phyloP scores from a whole-genome alignment of 2,329 filamentous ascomycete species.

The Aciculosporium take region DNA sequence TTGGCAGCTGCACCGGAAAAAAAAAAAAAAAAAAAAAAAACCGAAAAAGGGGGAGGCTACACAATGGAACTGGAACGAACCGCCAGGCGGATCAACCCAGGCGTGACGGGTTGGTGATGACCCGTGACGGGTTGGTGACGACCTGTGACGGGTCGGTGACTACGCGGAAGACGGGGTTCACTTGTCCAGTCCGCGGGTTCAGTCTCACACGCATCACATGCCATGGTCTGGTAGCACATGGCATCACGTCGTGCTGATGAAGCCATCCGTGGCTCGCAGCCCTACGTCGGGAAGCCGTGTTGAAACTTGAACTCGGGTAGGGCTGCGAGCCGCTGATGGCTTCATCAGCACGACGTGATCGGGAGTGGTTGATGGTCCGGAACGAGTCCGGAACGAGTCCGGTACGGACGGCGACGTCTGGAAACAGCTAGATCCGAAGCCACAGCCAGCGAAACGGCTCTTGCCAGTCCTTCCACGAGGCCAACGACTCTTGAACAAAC shows the following conservation, averaged over 20 bases:
- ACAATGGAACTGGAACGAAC: no score
- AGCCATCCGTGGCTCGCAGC: neutral
- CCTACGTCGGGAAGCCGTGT: neutral
- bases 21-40: neutral
- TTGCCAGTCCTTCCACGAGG: neutral
- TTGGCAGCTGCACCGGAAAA: neutral
- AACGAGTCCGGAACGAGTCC: neutral
- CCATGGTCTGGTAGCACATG: neutral
- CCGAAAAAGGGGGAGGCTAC: neutral
- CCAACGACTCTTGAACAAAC: neutral
- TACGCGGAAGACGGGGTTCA: neutral
- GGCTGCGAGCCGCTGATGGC: no score
- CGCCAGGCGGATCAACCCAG: neutral
- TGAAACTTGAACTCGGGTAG: no score
- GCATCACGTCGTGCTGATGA: neutral
- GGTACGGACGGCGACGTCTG: neutral
- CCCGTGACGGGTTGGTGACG: neutral
- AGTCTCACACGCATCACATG: neutral
- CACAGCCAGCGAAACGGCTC: neutral
- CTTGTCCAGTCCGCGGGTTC: neutral
- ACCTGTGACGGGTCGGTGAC: neutral
- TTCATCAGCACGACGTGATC: no score
- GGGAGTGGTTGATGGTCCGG: neutral
- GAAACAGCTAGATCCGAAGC: neutral
- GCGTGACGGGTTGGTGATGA: neutral